A percentile compares a stretch with the other conserved stretches of the same genome.
These are phyloP conservation scores for Urtica urens DNA, from an alignment of 306 rosid genomes.

Conservation along the genomic window DNA sequence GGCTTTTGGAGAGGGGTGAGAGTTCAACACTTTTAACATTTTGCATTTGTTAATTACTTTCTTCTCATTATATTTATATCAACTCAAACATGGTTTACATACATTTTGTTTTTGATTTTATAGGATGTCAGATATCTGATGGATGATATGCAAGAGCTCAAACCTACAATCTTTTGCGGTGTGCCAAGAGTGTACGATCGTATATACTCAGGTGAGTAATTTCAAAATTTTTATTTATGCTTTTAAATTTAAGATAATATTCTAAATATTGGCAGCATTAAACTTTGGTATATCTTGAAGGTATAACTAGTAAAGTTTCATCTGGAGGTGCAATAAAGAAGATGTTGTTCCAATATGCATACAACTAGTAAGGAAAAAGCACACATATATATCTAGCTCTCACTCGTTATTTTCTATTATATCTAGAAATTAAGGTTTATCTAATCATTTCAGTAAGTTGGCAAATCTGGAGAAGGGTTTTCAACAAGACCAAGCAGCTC, in stretches of 20 bases:
- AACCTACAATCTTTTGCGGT: slow-evolving; percentile 74
- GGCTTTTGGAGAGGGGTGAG: slow-evolving; percentile 93
- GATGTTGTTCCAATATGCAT: slow-evolving; percentile 62
- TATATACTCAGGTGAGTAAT: slow-evolving; percentile 46
- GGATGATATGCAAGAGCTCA: slow-evolving; percentile 70
- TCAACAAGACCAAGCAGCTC: slow-evolving; percentile 69
- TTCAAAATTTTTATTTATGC: background rate
- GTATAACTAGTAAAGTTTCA: slow-evolving; percentile 49
- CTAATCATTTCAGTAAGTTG: slow-evolving; percentile 56
- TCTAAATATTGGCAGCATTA: slow-evolving; percentile 13
- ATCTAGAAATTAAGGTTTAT: too few species aligned
- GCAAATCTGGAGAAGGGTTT: slow-evolving; percentile 67
- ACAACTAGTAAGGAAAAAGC: slow-evolving; percentile 54
- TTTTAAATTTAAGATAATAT: too few species aligned
- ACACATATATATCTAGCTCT: too few species aligned
- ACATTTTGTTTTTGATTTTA: slow-evolving; percentile 15
- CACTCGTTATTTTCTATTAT: too few species aligned
- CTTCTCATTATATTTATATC: background rate
- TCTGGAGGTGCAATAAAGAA: slow-evolving; percentile 49
- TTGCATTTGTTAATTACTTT: slow-evolving; percentile 1
- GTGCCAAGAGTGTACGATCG: slow-evolving; percentile 90
- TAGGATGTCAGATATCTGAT: slow-evolving; percentile 77
- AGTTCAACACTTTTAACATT: slow-evolving; percentile 5
- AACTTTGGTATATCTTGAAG: slow-evolving; percentile 24
- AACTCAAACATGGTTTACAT: background rate